A percentile compares a stretch with the other conserved stretches of the same genome.
Evolutionary conservation across 176 grass and related monocot genomes (phyloP).

Genomic region (Aegilops bicornis): DNA sequence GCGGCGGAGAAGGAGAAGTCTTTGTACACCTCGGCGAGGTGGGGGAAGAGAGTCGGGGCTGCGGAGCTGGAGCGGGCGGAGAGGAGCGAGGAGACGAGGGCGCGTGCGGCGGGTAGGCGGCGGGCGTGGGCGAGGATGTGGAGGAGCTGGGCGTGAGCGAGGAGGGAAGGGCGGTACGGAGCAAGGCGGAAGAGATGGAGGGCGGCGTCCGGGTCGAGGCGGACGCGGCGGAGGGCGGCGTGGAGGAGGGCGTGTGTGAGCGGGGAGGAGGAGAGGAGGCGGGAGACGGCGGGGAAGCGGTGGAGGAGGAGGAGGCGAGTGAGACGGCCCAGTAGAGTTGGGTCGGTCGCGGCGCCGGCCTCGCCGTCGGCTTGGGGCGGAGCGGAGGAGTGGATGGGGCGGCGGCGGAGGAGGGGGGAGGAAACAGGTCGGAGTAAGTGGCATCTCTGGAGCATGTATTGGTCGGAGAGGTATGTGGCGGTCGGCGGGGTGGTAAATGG

Average conservation of each 20-base stretch:
- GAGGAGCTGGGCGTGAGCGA: constrained; percentile 70
- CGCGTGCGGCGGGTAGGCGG: constrained; percentile 50
- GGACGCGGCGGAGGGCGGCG: constrained; percentile 61
- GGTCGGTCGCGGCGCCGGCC: neutral
- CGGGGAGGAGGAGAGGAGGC: constrained; percentile 42
- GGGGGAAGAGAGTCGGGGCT: constrained; percentile 47
- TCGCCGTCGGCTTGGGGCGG: neutral
- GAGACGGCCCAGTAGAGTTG: constrained; percentile 56
- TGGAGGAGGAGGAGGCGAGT: constrained; percentile 79
- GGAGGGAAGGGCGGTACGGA: constrained; percentile 39
- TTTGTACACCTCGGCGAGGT: constrained; percentile 59
- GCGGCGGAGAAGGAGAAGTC: constrained; percentile 75
- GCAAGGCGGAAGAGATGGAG: constrained; percentile 61
- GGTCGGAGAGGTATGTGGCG: neutral
- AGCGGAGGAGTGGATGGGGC: constrained; percentile 35
- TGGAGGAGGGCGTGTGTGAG: constrained; percentile 68
- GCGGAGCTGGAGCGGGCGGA: neutral
- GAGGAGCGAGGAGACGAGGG: constrained; percentile 51
- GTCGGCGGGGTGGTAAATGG: neutral
- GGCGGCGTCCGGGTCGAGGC: constrained; percentile 60
- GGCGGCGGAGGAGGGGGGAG: constrained; percentile 26
- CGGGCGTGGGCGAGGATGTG: constrained; percentile 76
- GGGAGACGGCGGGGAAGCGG: constrained; percentile 58
- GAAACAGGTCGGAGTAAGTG: neutral
- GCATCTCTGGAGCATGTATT: constrained; percentile 40